Conservation (phyloP, 495 filamentous ascomycete genomes). For the Podospora fimiseda region DNA sequence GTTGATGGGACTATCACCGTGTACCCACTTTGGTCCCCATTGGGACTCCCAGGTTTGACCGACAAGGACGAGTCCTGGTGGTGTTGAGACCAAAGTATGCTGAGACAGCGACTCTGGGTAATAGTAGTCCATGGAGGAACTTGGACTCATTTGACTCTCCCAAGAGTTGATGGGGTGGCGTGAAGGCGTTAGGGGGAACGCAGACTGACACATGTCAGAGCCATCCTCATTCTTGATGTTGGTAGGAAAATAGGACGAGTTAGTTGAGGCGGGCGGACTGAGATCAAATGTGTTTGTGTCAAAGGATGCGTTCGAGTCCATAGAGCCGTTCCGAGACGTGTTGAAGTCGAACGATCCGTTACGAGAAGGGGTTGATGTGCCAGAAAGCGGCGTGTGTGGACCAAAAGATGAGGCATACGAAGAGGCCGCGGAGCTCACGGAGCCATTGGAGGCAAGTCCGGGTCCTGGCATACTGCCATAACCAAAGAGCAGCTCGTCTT, state of each 20-base stretch:
- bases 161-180: constrained; percentile 6
- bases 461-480: background rate
- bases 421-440: constrained; percentile 25
- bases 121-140: constrained; percentile 15
- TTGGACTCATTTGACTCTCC: constrained; percentile 8
- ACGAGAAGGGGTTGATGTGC: constrained; percentile 20
- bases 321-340: constrained; percentile 10
- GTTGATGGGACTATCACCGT: constrained; percentile 21
- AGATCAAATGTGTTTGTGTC: constrained; percentile 21
- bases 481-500: background rate
- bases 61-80: constrained; percentile 1
- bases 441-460: constrained; percentile 1
- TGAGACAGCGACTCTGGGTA: constrained; percentile 11
- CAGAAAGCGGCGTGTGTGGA: constrained; percentile 36
- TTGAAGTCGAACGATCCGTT: constrained; percentile 20
- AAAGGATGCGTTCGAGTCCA: constrained; percentile 23
- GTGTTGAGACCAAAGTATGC: constrained; percentile 3
- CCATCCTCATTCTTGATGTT: constrained; percentile 12
- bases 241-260: constrained; percentile 30
- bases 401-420: constrained; percentile 31
- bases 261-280: constrained; percentile 34
- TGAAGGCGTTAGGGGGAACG: constrained; percentile 19
- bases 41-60: constrained; percentile 5
- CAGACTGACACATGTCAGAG: constrained; percentile 16
- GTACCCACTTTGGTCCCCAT: constrained; percentile 11